Percentiles rank a stretch among this genome's conserved stretches.
These are phyloP conservation scores for Thecaphora thlaspeos DNA, from an alignment of 1,284 basidiomycete species.

Conservation along the genomic window DNA sequence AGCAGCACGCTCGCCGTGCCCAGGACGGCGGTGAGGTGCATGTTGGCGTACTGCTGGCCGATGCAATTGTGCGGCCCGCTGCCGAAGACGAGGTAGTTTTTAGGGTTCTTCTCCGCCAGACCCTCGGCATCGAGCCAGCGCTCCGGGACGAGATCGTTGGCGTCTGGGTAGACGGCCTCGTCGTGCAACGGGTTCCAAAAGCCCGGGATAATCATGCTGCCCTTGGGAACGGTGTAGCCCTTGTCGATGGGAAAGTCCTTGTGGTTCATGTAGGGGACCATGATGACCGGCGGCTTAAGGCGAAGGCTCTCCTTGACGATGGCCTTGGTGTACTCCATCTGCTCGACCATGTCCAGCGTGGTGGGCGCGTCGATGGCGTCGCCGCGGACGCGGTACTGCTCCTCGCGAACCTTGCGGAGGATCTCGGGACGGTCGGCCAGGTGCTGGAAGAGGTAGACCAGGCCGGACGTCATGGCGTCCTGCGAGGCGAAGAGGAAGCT, in stretches of 20 bases:
- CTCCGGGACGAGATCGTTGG: constrained; percentile 80
- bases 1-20: constrained; percentile 79
- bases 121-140: constrained; percentile 88
- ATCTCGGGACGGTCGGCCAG: constrained; percentile 88
- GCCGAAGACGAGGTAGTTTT: constrained; percentile 95
- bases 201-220: constrained; percentile 94
- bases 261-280: constrained; percentile 87
- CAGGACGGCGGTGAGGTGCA: constrained; percentile 85
- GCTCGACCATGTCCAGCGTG: constrained; percentile 83
- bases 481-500: constrained; percentile 97
- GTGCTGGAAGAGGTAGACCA: constrained; percentile 94
- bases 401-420: constrained; percentile 82
- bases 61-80: constrained; percentile 81
- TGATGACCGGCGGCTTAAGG: constrained; percentile 72
- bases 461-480: constrained; percentile 82
- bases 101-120: constrained; percentile 80
- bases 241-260: constrained; percentile 86
- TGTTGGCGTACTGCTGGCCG: constrained; percentile 84
- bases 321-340: constrained; percentile 89
- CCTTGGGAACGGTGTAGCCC: constrained; percentile 86
- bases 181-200: constrained; percentile 90
- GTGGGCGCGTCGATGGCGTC: constrained; percentile 77
- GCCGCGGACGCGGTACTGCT: constrained; percentile 80
- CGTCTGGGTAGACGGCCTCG: constrained; percentile 79
- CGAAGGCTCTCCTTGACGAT: constrained; percentile 90